These are phyloP conservation scores for Carex kokanica DNA, from an alignment of 176 grass and related monocot genomes.

Conservation along the genomic window DNA sequence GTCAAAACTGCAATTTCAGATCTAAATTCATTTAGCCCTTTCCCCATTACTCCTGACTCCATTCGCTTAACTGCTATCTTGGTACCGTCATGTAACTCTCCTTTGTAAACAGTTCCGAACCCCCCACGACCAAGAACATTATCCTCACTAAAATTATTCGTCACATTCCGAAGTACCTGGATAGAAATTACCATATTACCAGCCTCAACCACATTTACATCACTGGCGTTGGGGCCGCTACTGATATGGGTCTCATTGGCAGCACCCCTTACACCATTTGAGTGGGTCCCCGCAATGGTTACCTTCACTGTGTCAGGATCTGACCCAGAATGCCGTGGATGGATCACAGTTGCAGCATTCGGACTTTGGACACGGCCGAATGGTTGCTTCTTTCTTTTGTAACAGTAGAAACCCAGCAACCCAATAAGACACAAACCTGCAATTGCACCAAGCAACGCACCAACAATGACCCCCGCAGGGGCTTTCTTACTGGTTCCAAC, in stretches of 20 bases:
- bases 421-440: constrained; percentile 46
- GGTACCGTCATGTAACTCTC: constrained; percentile 88
- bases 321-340: constrained; percentile 68
- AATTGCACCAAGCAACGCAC: constrained; percentile 45
- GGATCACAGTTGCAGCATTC: constrained; percentile 59
- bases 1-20: constrained; percentile 89
- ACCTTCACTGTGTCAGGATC: constrained; percentile 79
- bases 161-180: constrained; percentile 90
- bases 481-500: constrained; percentile 18
- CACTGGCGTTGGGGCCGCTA: constrained; percentile 37
- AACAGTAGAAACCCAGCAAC: constrained; percentile 68
- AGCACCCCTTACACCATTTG: constrained; percentile 36
- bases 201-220: constrained; percentile 76
- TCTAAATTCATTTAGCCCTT: constrained; percentile 86
- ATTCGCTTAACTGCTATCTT: constrained; percentile 97
- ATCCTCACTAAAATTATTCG: constrained; percentile 89
- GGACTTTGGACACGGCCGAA: constrained; percentile 73
- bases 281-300: constrained; percentile 49
- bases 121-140: constrained; percentile 86
- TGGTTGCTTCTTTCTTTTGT: constrained; percentile 69
- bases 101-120: constrained; percentile 89
- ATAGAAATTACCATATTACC: constrained; percentile 99
- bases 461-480: constrained; percentile 52
- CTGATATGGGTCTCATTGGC: constrained; percentile 47
- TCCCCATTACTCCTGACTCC: constrained; percentile 94